Evolutionary conservation across 2,329 filamentous ascomycete species (phyloP).

Genomic region (Metarhizium brunneum): DNA sequence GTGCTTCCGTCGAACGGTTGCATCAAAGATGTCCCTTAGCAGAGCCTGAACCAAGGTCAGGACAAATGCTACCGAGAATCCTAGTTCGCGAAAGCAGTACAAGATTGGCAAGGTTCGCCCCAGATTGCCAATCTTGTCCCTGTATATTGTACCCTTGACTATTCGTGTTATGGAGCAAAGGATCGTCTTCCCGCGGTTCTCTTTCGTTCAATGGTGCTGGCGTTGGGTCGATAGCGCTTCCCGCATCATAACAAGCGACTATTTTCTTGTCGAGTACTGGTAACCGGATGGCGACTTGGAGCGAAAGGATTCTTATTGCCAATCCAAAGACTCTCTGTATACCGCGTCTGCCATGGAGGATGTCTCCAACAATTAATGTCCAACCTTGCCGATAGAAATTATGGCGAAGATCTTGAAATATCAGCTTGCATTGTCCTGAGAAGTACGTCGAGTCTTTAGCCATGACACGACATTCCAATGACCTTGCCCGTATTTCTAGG

Average conservation of each 20-base stretch:
- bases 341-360: not conserved
- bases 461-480: not conserved
- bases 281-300: not conserved
- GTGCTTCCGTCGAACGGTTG: not conserved
- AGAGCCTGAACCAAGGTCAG: not conserved
- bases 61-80: not conserved
- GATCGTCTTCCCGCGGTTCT: no score
- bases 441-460: no score
- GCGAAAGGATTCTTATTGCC: not conserved
- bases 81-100: slow-evolving; percentile 1
- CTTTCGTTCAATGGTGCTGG: no score
- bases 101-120: not conserved
- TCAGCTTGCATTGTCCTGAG: no score
- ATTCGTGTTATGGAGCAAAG: no score
- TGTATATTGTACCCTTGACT: no score
- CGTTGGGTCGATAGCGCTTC: no score
- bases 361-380: not conserved
- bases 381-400: not conserved
- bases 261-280: not conserved
- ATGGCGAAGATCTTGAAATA: not conserved
- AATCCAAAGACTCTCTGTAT: not conserved
- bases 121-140: not conserved
- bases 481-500: not conserved
- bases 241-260: not conserved
- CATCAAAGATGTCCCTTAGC: not conserved